Evolutionary conservation across 1,284 basidiomycete genomes (phyloP).

Genomic region (Trichosporon faecale): DNA sequence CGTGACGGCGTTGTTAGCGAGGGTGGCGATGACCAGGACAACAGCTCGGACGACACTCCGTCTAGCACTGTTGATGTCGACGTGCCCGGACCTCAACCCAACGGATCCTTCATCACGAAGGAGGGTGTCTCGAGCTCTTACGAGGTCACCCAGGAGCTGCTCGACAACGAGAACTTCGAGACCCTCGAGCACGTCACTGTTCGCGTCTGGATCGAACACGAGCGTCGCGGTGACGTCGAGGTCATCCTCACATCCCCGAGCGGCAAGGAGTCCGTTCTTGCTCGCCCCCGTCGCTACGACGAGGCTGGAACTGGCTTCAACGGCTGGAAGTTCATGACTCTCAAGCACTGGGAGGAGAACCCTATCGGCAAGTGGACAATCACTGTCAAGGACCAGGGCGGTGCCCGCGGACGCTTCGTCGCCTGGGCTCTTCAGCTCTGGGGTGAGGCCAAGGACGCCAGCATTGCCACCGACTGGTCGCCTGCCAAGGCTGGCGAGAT

Average conservation of each 20-base stretch:
- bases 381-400: conserved; percentile 72
- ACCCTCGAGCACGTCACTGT: conserved; percentile 88
- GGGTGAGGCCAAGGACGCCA: conserved; percentile 79
- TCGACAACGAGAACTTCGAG: conserved; percentile 76
- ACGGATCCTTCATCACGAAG: conserved; percentile 57
- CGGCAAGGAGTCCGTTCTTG: conserved; percentile 81
- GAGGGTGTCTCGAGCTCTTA: conserved; percentile 68
- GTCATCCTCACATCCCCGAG: conserved; percentile 82
- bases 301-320: conserved; percentile 68
- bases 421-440: conserved; percentile 92
- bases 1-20: not conserved
- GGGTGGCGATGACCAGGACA: not conserved
- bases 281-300: conserved; percentile 69
- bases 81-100: conserved; percentile 13
- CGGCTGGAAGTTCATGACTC: conserved; percentile 96
- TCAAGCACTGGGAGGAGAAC: conserved; percentile 98
- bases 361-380: conserved; percentile 92
- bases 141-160: conserved; percentile 67
- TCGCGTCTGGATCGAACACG: conserved; percentile 87
- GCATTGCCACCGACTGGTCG: conserved; percentile 63
- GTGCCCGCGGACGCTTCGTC: conserved; percentile 72
- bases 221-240: conserved; percentile 84
- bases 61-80: conserved; percentile 24
- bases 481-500: conserved; percentile 48
- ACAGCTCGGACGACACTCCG: not conserved